These are phyloP conservation scores for Grifola frondosa DNA, from an alignment of 1,284 basidiomycete genomes.

Conservation along the genomic window DNA sequence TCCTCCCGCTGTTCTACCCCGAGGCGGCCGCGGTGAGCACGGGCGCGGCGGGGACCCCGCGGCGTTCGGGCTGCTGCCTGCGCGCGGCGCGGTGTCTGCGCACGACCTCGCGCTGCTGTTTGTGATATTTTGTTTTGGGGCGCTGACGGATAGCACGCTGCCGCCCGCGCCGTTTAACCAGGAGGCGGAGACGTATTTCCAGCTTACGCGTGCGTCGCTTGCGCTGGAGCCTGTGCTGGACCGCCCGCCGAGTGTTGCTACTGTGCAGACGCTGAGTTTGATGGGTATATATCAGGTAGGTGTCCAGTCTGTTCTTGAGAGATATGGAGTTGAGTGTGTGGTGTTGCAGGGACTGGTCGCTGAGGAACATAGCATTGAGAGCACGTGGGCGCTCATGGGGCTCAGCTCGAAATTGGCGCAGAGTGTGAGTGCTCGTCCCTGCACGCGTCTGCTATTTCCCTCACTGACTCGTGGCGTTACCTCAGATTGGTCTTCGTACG, in stretches of 20 bases:
- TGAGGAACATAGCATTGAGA: slow-evolving; percentile 39
- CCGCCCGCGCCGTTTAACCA: slow-evolving; percentile 52
- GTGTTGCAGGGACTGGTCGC: slow-evolving; percentile 27
- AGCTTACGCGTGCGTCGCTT: slow-evolving; percentile 60
- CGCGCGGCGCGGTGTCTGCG: slow-evolving; percentile 29
- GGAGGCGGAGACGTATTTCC: slow-evolving; percentile 60
- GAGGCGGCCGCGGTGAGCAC: slow-evolving; percentile 33
- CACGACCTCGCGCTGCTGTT: slow-evolving; percentile 60
- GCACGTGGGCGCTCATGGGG: slow-evolving; percentile 35
- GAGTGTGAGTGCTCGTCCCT: slow-evolving; percentile 26
- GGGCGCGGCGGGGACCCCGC: slow-evolving; percentile 10
- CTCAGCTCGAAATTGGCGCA: slow-evolving; percentile 36
- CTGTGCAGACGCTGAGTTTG: slow-evolving; percentile 63
- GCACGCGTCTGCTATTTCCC: background rate
- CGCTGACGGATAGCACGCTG: slow-evolving; percentile 59
- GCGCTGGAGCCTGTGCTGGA: slow-evolving; percentile 65
- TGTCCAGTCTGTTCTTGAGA: slow-evolving; percentile 49
- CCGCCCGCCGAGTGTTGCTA: slow-evolving; percentile 62
- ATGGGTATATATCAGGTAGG: slow-evolving; percentile 65
- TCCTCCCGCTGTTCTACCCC: slow-evolving; percentile 64
- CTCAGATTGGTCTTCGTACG: slow-evolving; percentile 33
- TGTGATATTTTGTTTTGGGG: slow-evolving; percentile 58
- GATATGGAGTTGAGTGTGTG: slow-evolving; percentile 28
- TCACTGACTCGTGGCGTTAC: background rate
- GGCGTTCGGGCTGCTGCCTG: slow-evolving; percentile 19